These are phyloP conservation scores for Coniochaeta pulveracea DNA, from an alignment of 2,329 filamentous ascomycete genomes.

Conservation along the genomic window DNA sequence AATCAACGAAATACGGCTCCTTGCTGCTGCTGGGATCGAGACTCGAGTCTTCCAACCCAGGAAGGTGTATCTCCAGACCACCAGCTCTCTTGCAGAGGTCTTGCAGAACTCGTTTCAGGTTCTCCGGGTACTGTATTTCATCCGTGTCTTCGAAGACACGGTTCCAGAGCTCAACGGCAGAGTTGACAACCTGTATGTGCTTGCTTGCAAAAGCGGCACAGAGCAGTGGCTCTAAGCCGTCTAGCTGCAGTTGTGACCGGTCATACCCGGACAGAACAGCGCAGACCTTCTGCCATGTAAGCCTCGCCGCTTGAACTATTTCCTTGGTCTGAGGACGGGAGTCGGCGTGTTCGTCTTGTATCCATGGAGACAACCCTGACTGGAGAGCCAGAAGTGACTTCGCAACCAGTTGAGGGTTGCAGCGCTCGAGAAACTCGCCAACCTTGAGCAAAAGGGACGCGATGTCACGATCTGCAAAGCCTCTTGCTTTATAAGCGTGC, in stretches of 20 bases:
- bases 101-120: constrained; percentile 50
- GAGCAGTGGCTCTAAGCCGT: constrained; percentile 41
- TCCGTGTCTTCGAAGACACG: constrained; percentile 50
- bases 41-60: constrained; percentile 27
- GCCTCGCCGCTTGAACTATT: constrained; percentile 29
- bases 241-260: constrained; percentile 31
- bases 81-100: constrained; percentile 49
- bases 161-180: constrained; percentile 53
- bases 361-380: constrained; percentile 48
- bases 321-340: constrained; percentile 27
- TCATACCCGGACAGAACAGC: constrained; percentile 22
- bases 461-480: too few relatives aligned
- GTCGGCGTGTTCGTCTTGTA: constrained; percentile 40
- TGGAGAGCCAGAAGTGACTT: constrained; percentile 51
- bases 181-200: constrained; percentile 41
- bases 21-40: constrained; percentile 27
- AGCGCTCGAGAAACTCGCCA: constrained; percentile 37
- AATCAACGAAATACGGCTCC: constrained; percentile 31
- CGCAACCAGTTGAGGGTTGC: constrained; percentile 35
- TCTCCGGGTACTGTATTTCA: constrained; percentile 50
- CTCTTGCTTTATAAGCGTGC: constrained; percentile 30
- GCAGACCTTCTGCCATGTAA: constrained; percentile 39
- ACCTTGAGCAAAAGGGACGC: constrained; percentile 41
- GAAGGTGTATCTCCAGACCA: constrained; percentile 34
- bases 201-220: constrained; percentile 46